A percentile compares a stretch with the other conserved stretches of the same genome.
Evolutionary conservation across 2,329 filamentous ascomycete species (phyloP).

Genomic region (Stromatinia cepivora): DNA sequence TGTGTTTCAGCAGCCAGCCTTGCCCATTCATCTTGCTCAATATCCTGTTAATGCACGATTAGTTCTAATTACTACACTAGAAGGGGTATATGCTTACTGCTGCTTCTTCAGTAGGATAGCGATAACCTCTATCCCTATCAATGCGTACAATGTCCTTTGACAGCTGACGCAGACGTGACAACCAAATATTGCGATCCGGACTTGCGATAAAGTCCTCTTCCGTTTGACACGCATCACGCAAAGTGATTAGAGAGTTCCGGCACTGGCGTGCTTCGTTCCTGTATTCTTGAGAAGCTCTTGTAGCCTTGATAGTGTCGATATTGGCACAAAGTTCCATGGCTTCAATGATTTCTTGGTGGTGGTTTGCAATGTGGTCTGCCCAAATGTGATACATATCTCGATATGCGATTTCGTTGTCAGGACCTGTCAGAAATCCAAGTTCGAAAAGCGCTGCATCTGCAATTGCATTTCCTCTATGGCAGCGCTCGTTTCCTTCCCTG

Average conservation of each 20-base stretch:
- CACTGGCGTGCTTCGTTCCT: neutral
- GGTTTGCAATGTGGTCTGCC: neutral
- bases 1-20: too few relatives aligned
- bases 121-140: neutral
- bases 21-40: too few relatives aligned
- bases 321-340: neutral
- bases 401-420: neutral
- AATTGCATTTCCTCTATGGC: neutral
- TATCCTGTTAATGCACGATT: neutral
- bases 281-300: neutral
- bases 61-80: neutral
- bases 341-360: neutral
- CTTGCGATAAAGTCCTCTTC: neutral
- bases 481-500: neutral
- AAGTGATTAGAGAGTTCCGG: neutral
- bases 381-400: neutral
- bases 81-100: neutral
- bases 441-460: neutral
- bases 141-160: neutral
- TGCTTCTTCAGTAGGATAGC: neutral
- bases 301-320: neutral
- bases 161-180: neutral
- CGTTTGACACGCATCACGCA: rapidly evolving
- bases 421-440: neutral
- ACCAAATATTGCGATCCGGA: neutral